A percentile compares a stretch with the other conserved stretches of the same genome.
phyloP scores from a whole-genome alignment of 129 eudicot species.

The Scalesia atractyloides region DNA sequence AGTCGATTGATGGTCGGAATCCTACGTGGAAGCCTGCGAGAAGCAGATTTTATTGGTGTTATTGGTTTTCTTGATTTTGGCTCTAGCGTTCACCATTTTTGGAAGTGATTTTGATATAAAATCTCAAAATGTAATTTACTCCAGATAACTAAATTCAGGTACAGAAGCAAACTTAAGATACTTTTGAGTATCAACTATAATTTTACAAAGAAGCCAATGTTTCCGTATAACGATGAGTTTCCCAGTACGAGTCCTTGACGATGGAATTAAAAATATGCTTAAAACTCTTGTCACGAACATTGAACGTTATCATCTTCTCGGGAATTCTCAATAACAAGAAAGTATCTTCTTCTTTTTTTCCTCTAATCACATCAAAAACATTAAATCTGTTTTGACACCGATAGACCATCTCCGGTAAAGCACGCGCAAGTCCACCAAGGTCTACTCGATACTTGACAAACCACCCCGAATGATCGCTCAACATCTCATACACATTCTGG shows the following conservation, averaged over 20 bases:
- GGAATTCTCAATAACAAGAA: no score
- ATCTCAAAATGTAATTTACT: no score
- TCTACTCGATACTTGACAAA: conserved; percentile 4
- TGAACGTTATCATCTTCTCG: no score
- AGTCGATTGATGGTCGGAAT: neutral
- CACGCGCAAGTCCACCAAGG: neutral
- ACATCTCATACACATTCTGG: conserved; percentile 7
- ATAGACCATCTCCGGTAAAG: neutral
- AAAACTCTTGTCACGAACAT: no score
- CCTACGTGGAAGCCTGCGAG: neutral
- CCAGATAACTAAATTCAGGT: no score
- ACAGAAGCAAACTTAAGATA: no score
- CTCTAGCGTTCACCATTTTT: neutral
- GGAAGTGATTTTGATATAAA: neutral
- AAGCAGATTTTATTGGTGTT: neutral
- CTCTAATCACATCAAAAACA: neutral
- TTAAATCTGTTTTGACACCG: neutral
- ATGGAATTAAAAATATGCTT: no score
- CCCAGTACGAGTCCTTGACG: no score
- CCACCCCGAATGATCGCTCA: conserved; percentile 2
- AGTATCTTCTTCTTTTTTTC: neutral
- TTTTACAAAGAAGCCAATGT: no score
- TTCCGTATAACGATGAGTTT: no score
- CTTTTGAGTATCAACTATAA: no score
- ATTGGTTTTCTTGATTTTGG: neutral